A percentile compares a stretch with the other conserved stretches of the same genome.
These are phyloP conservation scores for Lactarius psammicola DNA, from an alignment of 768 basidiomycete genomes.

Conservation along the genomic window DNA sequence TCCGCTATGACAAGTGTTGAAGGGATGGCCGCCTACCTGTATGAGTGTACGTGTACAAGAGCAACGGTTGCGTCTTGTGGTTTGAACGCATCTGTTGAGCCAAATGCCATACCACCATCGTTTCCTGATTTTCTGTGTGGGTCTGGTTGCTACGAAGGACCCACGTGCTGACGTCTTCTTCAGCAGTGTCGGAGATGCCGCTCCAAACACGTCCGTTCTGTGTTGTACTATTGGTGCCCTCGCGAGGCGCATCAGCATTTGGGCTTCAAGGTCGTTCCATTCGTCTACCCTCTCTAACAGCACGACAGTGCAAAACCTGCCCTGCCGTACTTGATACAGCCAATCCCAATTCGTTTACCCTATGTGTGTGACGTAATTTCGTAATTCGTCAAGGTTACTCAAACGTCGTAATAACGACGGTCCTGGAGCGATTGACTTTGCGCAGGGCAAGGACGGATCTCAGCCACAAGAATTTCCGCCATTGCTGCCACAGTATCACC, in stretches of 20 bases:
- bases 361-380: slow-evolving; percentile 14
- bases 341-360: slow-evolving; percentile 4
- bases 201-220: slow-evolving; percentile 67
- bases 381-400: slow-evolving; percentile 51
- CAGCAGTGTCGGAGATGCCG: slow-evolving; percentile 81
- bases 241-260: slow-evolving; percentile 42
- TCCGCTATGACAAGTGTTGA: background rate
- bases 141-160: slow-evolving; percentile 29
- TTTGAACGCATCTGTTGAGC: slow-evolving; percentile 41
- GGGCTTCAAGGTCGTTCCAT: slow-evolving; percentile 52
- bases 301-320: slow-evolving; percentile 62
- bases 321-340: slow-evolving; percentile 71
- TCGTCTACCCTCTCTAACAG: slow-evolving; percentile 66
- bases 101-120: slow-evolving; percentile 39
- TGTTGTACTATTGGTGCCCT: slow-evolving; percentile 58
- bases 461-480: slow-evolving; percentile 44
- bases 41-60: slow-evolving; percentile 52
- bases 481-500: slow-evolving; percentile 3
- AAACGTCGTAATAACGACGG: slow-evolving; percentile 54
- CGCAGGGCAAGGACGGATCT: slow-evolving; percentile 69
- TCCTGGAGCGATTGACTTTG: slow-evolving; percentile 75
- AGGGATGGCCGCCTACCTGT: slow-evolving; percentile 59
- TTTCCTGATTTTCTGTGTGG: slow-evolving; percentile 74
- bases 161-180: slow-evolving; percentile 5
- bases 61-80: slow-evolving; percentile 40